Evolutionary conservation across 2,329 filamentous ascomycete genomes (phyloP).

Genomic region (Thelonectria discophora): DNA sequence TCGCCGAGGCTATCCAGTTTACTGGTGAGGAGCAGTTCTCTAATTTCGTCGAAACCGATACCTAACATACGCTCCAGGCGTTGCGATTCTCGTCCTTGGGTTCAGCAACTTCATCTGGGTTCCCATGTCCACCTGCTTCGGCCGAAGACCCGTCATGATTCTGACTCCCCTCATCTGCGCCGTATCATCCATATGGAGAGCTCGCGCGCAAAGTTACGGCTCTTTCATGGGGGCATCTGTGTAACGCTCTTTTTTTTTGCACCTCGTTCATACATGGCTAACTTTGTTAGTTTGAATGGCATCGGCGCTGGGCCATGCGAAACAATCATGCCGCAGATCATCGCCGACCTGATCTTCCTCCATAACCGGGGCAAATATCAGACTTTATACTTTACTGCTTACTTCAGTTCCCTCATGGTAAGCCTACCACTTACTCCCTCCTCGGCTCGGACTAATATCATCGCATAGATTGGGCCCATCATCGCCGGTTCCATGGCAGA

Average conservation of each 20-base stretch:
- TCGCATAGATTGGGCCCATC: constrained; percentile 16
- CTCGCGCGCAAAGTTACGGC: constrained; percentile 11
- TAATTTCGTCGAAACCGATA: neutral
- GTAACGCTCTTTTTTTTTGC: neutral
- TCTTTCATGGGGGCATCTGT: constrained; percentile 21
- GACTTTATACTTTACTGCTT: constrained; percentile 13
- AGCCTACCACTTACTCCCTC: accelerated
- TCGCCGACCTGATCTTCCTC: constrained; percentile 24
- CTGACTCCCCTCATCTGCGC: constrained; percentile 15
- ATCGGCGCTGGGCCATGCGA: constrained; percentile 19
- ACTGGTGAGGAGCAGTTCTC: neutral
- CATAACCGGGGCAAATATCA: constrained; percentile 22
- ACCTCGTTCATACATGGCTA: neutral
- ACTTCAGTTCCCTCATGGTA: constrained; percentile 20
- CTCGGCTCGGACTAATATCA: too few species aligned
- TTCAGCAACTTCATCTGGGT: constrained; percentile 24
- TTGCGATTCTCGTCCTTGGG: constrained; percentile 17
- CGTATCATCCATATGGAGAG: constrained; percentile 16
- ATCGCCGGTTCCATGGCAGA: constrained; percentile 21
- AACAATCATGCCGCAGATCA: constrained; percentile 21
- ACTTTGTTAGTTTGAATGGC: constrained; percentile 11
- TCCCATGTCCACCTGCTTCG: constrained; percentile 14
- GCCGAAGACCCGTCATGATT: constrained; percentile 19
- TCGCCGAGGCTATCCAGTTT: constrained; percentile 21
- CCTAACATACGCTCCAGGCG: neutral